Base-by-base conservation (phyloP, 768 basidiomycete genomes). In the Dioszegia crocea region DNA sequence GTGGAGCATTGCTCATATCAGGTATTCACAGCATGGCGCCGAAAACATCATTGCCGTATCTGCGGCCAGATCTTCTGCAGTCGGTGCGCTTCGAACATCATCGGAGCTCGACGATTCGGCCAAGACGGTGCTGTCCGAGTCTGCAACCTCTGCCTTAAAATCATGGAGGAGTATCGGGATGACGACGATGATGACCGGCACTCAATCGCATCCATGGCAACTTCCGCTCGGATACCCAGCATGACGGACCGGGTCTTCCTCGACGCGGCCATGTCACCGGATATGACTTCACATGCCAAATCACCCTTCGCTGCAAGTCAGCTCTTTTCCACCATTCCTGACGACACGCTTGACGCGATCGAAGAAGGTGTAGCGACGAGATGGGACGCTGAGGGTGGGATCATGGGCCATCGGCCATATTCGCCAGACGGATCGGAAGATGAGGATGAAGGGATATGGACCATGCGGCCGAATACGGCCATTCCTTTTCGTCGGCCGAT, bases 51-150 rank as follows among this genome's bases (percentile, higher is more conserved):
- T 74, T 99, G 96, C 78, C 85, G 96, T 12, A 91, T 98, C 76
- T 98, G 96, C 88, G 93, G 93, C 30, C 93, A 96, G 77, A 93
- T 99, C 74, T 99, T 97, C 74, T 99, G 96, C 77, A 91, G 90
- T 30, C 85, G 91, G 9, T 99, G 96, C 76, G 92, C 96, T 2
- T 93, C 91, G 29, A 94, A 96, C 68, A 88, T 96, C 65, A 92
- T 98, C 77, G 93, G 92, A 65, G 93, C 91, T 16, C 83, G 86
- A 12, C 85, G 92, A 6, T 97, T 96, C 70, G 92, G 93, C 3
- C 87, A 91, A 60, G 88, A 94, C 53, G 91, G 91, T n/a, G 89
- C 89, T 84, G 83, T 99, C 51, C 85, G 96, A 56, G 88, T 96
- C 9, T 99, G 96, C 78, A 97, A 97, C 67, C 80, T 96, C 14